Percentiles rank a stretch among this genome's conserved stretches.
These are phyloP conservation scores for Cyberlindnera maritima DNA, from an alignment of 805 yeast genomes.

Conservation along the genomic window DNA sequence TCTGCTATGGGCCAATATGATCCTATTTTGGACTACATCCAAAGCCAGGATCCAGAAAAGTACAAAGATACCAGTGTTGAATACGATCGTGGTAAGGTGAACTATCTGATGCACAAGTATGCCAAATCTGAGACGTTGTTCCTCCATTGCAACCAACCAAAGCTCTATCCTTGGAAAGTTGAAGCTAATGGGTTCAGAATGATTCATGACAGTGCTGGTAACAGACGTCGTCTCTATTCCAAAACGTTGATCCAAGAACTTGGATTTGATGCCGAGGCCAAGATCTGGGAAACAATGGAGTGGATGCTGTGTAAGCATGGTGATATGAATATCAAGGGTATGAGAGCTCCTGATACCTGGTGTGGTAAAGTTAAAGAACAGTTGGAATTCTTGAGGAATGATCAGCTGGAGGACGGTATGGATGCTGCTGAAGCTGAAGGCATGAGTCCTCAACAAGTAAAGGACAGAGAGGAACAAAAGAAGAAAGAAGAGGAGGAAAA, in stretches of 20 bases:
- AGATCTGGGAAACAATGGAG: constrained; percentile 27
- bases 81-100: constrained; percentile 19
- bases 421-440: constrained; percentile 16
- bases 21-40: constrained; percentile 41
- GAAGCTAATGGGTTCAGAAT: constrained; percentile 26
- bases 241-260: constrained; percentile 21
- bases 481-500: constrained; percentile 9
- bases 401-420: constrained; percentile 9
- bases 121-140: constrained; percentile 25
- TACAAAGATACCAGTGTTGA: constrained; percentile 14
- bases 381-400: constrained; percentile 31
- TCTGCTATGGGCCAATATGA: constrained; percentile 57
- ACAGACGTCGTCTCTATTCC: constrained; percentile 23
- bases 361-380: constrained; percentile 40
- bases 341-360: constrained; percentile 35
- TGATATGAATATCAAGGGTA: constrained; percentile 37
- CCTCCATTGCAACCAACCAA: constrained; percentile 30
- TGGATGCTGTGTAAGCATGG: constrained; percentile 31
- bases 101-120: constrained; percentile 23
- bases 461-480: background rate
- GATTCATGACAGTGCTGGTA: constrained; percentile 20
- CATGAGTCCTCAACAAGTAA: constrained; percentile 5
- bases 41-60: constrained; percentile 14
- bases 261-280: constrained; percentile 30
- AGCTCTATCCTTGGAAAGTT: constrained; percentile 30